These are phyloP conservation scores for Rhynchospora breviuscula DNA, from an alignment of 176 grass and related monocot species.

Conservation along the genomic window DNA sequence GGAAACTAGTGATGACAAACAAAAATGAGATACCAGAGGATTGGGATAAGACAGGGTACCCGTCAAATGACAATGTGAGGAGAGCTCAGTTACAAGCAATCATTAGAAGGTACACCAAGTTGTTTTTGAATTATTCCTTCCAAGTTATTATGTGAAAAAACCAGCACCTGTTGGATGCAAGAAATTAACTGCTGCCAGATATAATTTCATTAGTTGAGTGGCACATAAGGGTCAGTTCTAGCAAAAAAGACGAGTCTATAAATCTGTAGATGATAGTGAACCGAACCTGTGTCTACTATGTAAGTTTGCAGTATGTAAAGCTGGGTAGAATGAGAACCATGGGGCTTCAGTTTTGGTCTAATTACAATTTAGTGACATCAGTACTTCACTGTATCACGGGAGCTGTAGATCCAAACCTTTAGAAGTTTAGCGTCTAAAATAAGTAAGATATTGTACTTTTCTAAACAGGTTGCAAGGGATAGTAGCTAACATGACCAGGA, in stretches of 20 bases:
- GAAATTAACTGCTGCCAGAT: background rate
- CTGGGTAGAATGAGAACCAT: background rate
- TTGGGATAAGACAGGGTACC: constrained; percentile 55
- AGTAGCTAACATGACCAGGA: constrained; percentile 52
- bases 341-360: background rate
- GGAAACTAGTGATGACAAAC: constrained; percentile 60
- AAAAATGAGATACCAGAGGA: constrained; percentile 57
- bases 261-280: background rate
- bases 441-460: constrained; percentile 6
- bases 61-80: constrained; percentile 48
- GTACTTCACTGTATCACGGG: background rate
- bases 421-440: background rate
- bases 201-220: background rate
- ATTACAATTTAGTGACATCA: background rate
- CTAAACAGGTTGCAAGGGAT: constrained; percentile 63
- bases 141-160: background rate
- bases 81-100: constrained; percentile 75
- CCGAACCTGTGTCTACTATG: background rate
- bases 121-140: background rate
- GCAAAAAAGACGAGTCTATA: background rate
- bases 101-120: constrained; percentile 66
- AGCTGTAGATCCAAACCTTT: background rate
- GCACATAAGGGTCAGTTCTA: background rate
- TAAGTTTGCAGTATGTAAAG: background rate
- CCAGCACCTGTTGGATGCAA: background rate